These are phyloP conservation scores for Fusarium buxicola DNA, from an alignment of 2,329 filamentous ascomycete species.

Conservation along the genomic window DNA sequence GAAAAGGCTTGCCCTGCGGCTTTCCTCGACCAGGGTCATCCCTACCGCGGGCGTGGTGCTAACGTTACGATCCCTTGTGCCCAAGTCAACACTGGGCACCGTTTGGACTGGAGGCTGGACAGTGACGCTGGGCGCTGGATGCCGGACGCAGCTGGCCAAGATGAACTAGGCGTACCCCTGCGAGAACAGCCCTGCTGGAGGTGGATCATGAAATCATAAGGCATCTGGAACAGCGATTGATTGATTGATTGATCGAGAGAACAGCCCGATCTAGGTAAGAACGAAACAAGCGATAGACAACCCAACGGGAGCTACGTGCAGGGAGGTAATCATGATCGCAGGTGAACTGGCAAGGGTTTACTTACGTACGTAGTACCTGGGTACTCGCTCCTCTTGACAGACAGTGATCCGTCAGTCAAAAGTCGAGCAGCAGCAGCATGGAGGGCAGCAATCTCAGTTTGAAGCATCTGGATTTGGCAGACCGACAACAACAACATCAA, in stretches of 20 bases:
- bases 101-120: slow-evolving; percentile 32
- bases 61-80: slow-evolving; percentile 32
- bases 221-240: slow-evolving; percentile 41
- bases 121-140: slow-evolving; percentile 41
- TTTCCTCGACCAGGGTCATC: slow-evolving; percentile 38
- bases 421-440: neutral
- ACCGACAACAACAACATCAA: slow-evolving; percentile 9
- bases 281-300: slow-evolving; percentile 21
- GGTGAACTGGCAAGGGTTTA: slow-evolving; percentile 11
- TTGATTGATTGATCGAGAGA: slow-evolving; percentile 35
- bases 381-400: slow-evolving; percentile 5
- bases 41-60: slow-evolving; percentile 41
- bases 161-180: slow-evolving; percentile 41
- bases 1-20: slow-evolving; percentile 40
- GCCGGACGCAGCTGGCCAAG: slow-evolving; percentile 41
- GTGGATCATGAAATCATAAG: slow-evolving; percentile 48
- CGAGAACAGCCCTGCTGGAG: slow-evolving; percentile 37
- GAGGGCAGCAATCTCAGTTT: neutral
- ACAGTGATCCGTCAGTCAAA: slow-evolving; percentile 6
- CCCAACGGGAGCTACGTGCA: slow-evolving; percentile 23
- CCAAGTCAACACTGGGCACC: slow-evolving; percentile 35
- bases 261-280: slow-evolving; percentile 42
- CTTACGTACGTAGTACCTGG: too few species aligned
- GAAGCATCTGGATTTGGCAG: neutral
- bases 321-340: slow-evolving; percentile 15